A percentile compares a stretch with the other conserved stretches of the same genome.
phyloP scores from a whole-genome alignment of 371 early-diverging fungal species.

The Gilbertella persicaria region DNA sequence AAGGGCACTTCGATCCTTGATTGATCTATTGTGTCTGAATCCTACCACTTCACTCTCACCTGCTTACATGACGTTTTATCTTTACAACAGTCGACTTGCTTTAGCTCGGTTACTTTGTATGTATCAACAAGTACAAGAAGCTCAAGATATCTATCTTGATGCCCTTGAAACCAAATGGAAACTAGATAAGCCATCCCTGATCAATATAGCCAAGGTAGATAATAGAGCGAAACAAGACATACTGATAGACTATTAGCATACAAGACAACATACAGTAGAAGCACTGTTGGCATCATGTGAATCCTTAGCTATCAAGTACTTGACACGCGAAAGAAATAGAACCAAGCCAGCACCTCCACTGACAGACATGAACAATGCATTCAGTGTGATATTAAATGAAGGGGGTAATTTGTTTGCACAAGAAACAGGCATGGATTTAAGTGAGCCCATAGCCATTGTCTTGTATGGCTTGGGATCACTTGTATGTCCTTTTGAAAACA shows the following conservation, averaged over 20 bases:
- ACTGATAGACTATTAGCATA: neutral
- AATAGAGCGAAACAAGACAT: neutral
- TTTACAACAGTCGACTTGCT: conserved; percentile 23
- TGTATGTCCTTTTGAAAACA: conserved; percentile 12
- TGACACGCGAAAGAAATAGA: conserved; percentile 25
- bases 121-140: conserved; percentile 18
- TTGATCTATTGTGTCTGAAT: conserved; percentile 1
- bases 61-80: conserved; percentile 15
- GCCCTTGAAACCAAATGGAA: conserved; percentile 27
- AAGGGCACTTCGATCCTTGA: conserved; percentile 17
- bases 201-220: conserved; percentile 26
- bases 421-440: neutral
- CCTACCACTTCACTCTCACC: conserved; percentile 6
- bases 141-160: conserved; percentile 14
- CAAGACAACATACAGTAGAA: neutral
- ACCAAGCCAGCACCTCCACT: conserved; percentile 17
- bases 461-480: conserved; percentile 17
- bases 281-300: conserved; percentile 6
- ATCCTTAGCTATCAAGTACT: conserved; percentile 13
- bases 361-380: conserved; percentile 21
- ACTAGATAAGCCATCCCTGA: conserved; percentile 10
- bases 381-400: conserved; percentile 19
- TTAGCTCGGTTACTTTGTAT: conserved; percentile 34
- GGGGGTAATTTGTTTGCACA: conserved; percentile 28
- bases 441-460: conserved; percentile 18